These are phyloP conservation scores for Cucumis melo DNA, from an alignment of 306 rosid genomes.

Conservation along the genomic window DNA sequence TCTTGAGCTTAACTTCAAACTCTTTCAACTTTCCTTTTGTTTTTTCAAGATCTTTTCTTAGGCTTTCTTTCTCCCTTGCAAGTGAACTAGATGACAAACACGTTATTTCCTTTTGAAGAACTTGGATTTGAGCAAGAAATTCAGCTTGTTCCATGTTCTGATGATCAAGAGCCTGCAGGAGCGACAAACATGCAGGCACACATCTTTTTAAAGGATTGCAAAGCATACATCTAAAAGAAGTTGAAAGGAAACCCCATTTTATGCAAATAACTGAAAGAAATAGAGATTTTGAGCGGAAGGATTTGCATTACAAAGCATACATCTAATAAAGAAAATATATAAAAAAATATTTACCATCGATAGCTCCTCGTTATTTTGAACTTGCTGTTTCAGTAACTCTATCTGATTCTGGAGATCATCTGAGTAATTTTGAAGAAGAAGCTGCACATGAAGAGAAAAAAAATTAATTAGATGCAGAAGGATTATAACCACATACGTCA, in stretches of 20 bases:
- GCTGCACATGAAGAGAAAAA: constrained; percentile 26
- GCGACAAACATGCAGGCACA: background rate
- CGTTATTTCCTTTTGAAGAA: constrained; percentile 54
- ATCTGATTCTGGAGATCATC: constrained; percentile 52
- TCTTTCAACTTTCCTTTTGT: constrained; percentile 57
- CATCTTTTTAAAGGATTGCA: background rate
- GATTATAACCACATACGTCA: constrained; percentile 1
- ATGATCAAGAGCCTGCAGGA: constrained; percentile 47
- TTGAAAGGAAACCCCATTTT: too few relatives aligned
- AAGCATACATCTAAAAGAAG: background rate
- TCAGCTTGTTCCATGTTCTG: constrained; percentile 45
- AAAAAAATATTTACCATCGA: constrained; percentile 31
- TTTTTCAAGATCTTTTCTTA: constrained; percentile 78
- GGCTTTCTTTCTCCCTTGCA: constrained; percentile 59
- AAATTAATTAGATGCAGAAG: constrained; percentile 8
- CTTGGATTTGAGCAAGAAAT: constrained; percentile 40
- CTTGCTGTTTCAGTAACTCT: constrained; percentile 33
- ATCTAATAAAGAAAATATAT: background rate
- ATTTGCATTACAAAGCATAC: too few relatives aligned
- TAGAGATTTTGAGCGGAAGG: too few relatives aligned
- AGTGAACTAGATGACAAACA: constrained; percentile 48
- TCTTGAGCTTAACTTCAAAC: constrained; percentile 72
- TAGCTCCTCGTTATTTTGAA: constrained; percentile 36
- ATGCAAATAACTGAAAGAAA: too few relatives aligned
- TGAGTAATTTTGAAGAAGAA: constrained; percentile 34